Evolutionary conservation across 441 rosid species (phyloP).

Genomic region (Gossypium aridum): DNA sequence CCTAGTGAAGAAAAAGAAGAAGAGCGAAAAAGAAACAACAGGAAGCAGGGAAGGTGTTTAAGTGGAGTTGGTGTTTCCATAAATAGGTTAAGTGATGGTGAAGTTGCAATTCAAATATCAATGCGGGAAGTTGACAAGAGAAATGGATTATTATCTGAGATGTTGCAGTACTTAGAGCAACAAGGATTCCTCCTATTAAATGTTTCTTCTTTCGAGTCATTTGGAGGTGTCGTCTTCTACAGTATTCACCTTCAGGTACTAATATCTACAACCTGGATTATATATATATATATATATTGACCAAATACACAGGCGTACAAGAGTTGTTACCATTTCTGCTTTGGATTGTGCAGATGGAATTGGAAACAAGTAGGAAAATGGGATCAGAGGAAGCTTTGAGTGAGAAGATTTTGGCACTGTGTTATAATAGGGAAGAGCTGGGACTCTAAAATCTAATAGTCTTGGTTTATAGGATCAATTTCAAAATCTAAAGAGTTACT

Average conservation of each 20-base stretch:
- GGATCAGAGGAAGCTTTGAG: slow-evolving; percentile 16
- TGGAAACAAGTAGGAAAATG: background rate
- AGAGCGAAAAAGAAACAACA: slow-evolving; percentile 1
- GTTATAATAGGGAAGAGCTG: background rate
- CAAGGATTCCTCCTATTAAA: slow-evolving; percentile 18
- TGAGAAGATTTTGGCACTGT: slow-evolving; percentile 19
- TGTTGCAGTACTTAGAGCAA: slow-evolving; percentile 21
- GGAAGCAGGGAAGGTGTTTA: background rate
- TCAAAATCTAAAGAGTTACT: background rate
- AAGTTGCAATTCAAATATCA: slow-evolving; percentile 23
- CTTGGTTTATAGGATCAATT: background rate
- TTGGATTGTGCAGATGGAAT: slow-evolving; percentile 6
- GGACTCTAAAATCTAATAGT: background rate
- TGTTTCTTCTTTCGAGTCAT: slow-evolving; percentile 25
- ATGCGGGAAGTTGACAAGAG: background rate
- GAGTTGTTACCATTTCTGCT: background rate
- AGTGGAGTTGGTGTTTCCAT: slow-evolving; percentile 19
- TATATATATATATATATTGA: background rate
- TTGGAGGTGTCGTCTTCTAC: slow-evolving; percentile 17
- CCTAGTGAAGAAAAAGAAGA: slow-evolving; percentile 1
- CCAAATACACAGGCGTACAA: background rate
- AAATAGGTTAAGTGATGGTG: slow-evolving; percentile 13
- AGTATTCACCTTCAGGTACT: slow-evolving; percentile 23
- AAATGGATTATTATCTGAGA: slow-evolving; percentile 8
- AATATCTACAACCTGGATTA: background rate